Percentiles rank a stretch among this genome's conserved stretches.
phyloP scores from a whole-genome alignment of 2,329 filamentous ascomycete genomes.

The Penicillium capsulatum region DNA sequence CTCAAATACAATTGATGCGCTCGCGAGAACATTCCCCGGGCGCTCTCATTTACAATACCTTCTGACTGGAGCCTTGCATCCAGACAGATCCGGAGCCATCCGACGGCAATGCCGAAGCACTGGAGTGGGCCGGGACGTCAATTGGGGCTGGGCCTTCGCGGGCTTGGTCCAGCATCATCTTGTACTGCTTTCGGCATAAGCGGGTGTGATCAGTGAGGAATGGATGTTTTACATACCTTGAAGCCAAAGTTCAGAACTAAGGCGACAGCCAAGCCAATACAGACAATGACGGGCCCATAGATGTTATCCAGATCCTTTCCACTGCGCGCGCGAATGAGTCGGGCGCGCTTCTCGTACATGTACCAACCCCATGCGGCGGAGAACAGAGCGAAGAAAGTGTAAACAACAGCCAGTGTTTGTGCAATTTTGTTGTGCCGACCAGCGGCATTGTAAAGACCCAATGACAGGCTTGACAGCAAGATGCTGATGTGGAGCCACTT shows the following conservation, averaged over 20 bases:
- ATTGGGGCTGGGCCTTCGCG: conserved; percentile 13
- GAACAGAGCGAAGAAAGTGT: conserved; percentile 76
- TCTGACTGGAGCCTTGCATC: conserved; percentile 1
- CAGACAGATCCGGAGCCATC: not conserved
- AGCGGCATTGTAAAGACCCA: conserved; percentile 85
- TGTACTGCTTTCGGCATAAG: conserved; percentile 28
- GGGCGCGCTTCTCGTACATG: conserved; percentile 70
- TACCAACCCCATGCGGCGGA: conserved; percentile 82
- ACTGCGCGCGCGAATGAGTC: conserved; percentile 78
- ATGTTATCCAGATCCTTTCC: conserved; percentile 91
- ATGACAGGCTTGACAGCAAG: conserved; percentile 74
- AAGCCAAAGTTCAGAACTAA: conserved; percentile 84
- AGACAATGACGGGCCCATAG: conserved; percentile 78
- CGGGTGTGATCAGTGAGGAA: not conserved
- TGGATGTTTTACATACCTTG: conserved; percentile 54
- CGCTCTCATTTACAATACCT: conserved; percentile 4
- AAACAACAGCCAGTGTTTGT: conserved; percentile 72
- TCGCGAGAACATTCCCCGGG: no score
- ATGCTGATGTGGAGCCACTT: conserved; percentile 98
- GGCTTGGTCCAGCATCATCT: conserved; percentile 24
- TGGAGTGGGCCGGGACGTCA: conserved; percentile 10
- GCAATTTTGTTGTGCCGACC: conserved; percentile 70
- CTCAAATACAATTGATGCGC: no score
- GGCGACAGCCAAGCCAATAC: conserved; percentile 70
- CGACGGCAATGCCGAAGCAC: conserved; percentile 6